Base-by-base conservation (phyloP, 768 basidiomycete genomes). In the Termitomyces sp. region DNA sequence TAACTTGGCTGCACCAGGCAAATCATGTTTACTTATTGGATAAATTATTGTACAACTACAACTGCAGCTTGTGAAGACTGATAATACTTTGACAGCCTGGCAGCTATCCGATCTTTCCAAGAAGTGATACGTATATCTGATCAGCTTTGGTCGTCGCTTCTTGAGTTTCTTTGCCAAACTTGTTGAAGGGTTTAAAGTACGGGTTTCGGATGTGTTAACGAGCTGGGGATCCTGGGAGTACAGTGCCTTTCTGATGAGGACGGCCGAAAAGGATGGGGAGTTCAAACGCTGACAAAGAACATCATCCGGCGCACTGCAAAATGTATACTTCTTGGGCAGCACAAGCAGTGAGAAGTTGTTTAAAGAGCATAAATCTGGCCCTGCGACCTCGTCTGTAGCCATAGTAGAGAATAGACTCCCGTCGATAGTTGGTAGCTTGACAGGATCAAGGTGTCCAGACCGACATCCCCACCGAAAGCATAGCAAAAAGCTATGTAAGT, bases 261-360 rank as follows among this genome's bases (percentile, higher is more conserved):
- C 83, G 78, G 7, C 81, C 86, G 40, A 94, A 76, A 0, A 94
- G 92, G 65, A 89, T 76, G 15, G 89, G 86, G 0, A 94, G 80
- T 71, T 97, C 95, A 63, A 88, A 88, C 51, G 80, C 79, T 74
- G 94, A 92, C 65, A 84, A 88, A 35, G 89, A 91, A 96, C 87
- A 16, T 88, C 93, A 68, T 97, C 94, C 79, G 28, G 28, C 28
- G 28, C 4, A 28, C 2, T 28, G 28, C 28, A 28, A 4, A 28
- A 28, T 28, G 28, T 2, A 28, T 28, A 28, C 28, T 28, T 28
- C 28, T 28, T 70, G 48, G 77, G 69, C 42, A 68, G 66, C 4
- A 69, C 60, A 3, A 90, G 72, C 13, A 96, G 80, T 62, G 90
- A 87, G 95, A 76, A 0, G 88, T 81, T 0, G 93, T 91, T 72